These are phyloP conservation scores for Candida anglica DNA, from an alignment of 805 yeast species.

Conservation along the genomic window DNA sequence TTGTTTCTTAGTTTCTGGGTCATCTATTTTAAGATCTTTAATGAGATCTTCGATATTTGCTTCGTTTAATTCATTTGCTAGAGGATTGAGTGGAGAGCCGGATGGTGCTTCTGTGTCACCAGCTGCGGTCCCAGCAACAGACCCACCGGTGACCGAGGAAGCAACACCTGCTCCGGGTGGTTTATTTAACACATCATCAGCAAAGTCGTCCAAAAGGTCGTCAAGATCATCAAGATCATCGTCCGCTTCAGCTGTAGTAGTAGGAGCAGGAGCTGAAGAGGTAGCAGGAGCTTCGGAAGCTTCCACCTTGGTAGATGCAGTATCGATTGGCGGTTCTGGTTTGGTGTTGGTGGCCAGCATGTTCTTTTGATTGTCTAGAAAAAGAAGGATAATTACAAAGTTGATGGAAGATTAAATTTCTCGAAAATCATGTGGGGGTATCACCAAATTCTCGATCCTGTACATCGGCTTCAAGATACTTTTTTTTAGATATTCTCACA, in stretches of 20 bases:
- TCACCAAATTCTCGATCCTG: too few species aligned
- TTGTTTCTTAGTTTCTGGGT: slow-evolving; percentile 49
- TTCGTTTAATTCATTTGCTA: slow-evolving; percentile 26
- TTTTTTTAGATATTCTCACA: too few species aligned
- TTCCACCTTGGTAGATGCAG: background rate
- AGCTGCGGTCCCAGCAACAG: slow-evolving; percentile 6
- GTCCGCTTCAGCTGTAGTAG: slow-evolving; percentile 11
- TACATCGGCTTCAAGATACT: too few species aligned
- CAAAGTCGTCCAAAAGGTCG: slow-evolving; percentile 82
- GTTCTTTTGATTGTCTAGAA: too few species aligned
- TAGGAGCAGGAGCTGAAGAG: slow-evolving; percentile 1
- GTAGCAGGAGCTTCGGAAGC: background rate
- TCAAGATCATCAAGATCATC: slow-evolving; percentile 73
- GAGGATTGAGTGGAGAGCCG: slow-evolving; percentile 28
- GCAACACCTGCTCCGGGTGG: slow-evolving; percentile 50
- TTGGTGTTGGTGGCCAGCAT: too few species aligned
- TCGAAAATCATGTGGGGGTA: too few species aligned
- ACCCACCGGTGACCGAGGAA: slow-evolving; percentile 6
- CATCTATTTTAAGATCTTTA: slow-evolving; percentile 44
- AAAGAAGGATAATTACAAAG: too few species aligned
- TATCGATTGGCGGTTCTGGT: too few species aligned
- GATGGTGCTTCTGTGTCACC: slow-evolving; percentile 16
- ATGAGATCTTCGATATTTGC: slow-evolving; percentile 39
- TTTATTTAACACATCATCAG: slow-evolving; percentile 60
- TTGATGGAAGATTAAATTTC: too few species aligned